Percentiles rank a stretch among this genome's conserved stretches.
These are phyloP conservation scores for Olyra latifolia DNA, from an alignment of 176 grass and related monocot genomes.

Conservation along the genomic window DNA sequence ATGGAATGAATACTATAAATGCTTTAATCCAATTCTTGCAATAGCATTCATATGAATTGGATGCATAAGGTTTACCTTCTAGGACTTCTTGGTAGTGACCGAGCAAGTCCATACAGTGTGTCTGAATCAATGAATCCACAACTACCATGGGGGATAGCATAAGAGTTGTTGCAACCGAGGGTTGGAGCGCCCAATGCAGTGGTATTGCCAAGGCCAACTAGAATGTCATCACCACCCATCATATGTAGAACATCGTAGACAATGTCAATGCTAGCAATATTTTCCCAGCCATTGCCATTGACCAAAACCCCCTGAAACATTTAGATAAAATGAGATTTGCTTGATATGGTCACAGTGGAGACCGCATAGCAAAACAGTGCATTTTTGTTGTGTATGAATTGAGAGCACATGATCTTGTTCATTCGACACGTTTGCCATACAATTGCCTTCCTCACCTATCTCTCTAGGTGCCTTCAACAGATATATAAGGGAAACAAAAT, in stretches of 20 bases:
- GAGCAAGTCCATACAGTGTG: slow-evolving; percentile 73
- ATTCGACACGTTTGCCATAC: background rate
- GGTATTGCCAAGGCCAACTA: slow-evolving; percentile 63
- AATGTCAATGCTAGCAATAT: slow-evolving; percentile 65
- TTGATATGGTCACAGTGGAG: background rate
- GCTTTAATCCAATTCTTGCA: background rate
- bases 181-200: slow-evolving; percentile 57
- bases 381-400: background rate
- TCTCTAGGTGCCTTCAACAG: slow-evolving; percentile 76
- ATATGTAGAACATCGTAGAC: slow-evolving; percentile 91
- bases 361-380: background rate
- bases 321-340: background rate
- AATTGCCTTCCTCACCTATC: slow-evolving; percentile 36
- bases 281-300: slow-evolving; percentile 79
- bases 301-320: slow-evolving; percentile 66
- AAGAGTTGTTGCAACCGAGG: slow-evolving; percentile 70
- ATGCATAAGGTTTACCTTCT: slow-evolving; percentile 61
- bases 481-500: slow-evolving; percentile 86
- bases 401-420: background rate
- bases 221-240: slow-evolving; percentile 96
- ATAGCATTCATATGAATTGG: background rate
- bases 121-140: slow-evolving; percentile 89
- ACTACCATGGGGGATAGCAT: slow-evolving; percentile 65
- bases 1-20: slow-evolving; percentile 14
- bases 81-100: slow-evolving; percentile 77